Conservation (phyloP, 169 alveolate species). For the Toxoplasma gondii region DNA sequence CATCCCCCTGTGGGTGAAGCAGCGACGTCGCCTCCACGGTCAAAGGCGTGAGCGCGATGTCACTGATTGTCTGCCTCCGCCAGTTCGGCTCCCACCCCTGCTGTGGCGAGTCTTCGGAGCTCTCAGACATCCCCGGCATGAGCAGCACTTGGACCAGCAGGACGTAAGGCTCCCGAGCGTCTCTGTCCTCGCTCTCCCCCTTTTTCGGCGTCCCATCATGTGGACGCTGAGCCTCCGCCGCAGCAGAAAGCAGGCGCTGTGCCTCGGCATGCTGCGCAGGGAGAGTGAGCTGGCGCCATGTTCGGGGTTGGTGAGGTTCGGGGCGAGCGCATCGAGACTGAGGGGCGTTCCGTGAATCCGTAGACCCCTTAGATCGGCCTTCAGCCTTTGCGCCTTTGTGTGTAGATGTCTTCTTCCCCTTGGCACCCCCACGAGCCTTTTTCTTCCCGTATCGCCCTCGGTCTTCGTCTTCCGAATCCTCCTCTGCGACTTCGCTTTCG, state of each 20-base stretch:
- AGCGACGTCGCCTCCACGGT: neutral
- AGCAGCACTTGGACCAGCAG: neutral
- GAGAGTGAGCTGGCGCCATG: neutral
- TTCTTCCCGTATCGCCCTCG: neutral
- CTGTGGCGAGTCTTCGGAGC: neutral
- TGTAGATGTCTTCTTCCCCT: neutral
- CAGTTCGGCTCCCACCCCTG: neutral
- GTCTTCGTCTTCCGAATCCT: neutral
- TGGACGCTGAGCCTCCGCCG: neutral
- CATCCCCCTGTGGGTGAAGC: neutral
- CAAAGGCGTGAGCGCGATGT: conserved; percentile 10
- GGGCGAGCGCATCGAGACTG: neutral
- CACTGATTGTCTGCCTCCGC: neutral
- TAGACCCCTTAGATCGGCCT: too few relatives aligned
- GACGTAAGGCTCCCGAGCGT: neutral
- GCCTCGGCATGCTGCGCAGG: neutral
- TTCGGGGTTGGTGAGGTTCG: neutral
- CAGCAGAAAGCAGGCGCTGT: neutral
- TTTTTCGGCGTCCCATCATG: neutral
- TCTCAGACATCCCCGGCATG: neutral
- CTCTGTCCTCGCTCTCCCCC: neutral
- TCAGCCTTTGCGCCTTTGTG: neutral
- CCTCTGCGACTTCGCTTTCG: neutral
- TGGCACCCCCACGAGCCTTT: neutral
- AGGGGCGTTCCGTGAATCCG: too few relatives aligned